phyloP scores from a whole-genome alignment of 768 basidiomycete genomes.

The Panaeolus papilionaceus region DNA sequence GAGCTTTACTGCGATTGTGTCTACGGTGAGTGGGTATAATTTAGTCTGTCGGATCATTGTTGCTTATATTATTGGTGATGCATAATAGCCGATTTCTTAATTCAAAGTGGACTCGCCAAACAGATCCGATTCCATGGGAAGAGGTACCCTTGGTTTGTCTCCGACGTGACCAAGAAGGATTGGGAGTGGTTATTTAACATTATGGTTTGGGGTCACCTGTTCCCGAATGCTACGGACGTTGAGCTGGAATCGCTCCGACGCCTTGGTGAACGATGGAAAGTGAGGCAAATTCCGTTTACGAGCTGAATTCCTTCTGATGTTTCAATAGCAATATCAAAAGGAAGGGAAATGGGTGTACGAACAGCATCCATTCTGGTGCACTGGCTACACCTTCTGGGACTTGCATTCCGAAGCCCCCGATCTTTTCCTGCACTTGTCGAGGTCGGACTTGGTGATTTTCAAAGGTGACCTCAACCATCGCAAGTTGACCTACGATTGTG shows the following conservation, averaged over 20 bases:
- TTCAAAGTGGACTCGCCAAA: constrained; percentile 86
- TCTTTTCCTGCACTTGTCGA: constrained; percentile 90
- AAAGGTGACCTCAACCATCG: constrained; percentile 96
- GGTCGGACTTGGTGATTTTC: constrained; percentile 90
- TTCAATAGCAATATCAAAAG: constrained; percentile 80
- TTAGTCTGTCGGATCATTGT: background rate
- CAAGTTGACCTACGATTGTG: constrained; percentile 88
- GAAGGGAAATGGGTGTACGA: constrained; percentile 96
- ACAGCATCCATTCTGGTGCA: constrained; percentile 94
- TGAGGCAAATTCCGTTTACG: constrained; percentile 31
- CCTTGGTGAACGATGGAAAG: constrained; percentile 92
- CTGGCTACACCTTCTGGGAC: constrained; percentile 96
- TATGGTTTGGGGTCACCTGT: constrained; percentile 92
- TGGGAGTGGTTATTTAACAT: constrained; percentile 92
- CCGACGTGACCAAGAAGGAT: constrained; percentile 91
- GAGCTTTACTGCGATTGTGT: constrained; percentile 90
- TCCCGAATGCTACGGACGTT: constrained; percentile 79
- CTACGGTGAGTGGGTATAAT: constrained; percentile 59
- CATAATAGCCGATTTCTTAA: constrained; percentile 82
- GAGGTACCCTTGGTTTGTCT: constrained; percentile 94
- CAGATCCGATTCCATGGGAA: constrained; percentile 95
- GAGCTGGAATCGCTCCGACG: constrained; percentile 83
- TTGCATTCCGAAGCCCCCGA: constrained; percentile 84
- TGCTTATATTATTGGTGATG: constrained; percentile 1
- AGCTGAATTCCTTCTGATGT: constrained; percentile 14